Base-by-base conservation (phyloP, 1,139 yeast species). In the Blastobotrys malaysiensis region DNA sequence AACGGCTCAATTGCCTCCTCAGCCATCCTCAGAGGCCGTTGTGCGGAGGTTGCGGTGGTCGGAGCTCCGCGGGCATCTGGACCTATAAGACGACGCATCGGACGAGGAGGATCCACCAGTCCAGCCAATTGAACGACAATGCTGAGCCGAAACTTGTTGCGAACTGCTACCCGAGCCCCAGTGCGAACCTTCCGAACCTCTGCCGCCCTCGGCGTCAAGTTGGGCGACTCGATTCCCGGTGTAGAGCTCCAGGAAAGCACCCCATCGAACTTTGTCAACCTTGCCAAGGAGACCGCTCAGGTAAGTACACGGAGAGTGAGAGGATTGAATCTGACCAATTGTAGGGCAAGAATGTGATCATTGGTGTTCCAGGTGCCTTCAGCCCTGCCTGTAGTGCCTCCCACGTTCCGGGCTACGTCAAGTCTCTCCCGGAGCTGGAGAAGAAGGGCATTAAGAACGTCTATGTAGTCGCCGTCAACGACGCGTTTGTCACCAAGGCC, bases 291-390 rank as follows among this genome's bases (percentile, higher is more conserved):
- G 63, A 75, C 82, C 39, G 69, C 73, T 18, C 53, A 61, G 21
- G 69, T 64, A 58, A 55, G 61, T 54, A 19, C 24, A 24, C 9
- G 18, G 31, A 18, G 39, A 19, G 45, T 22, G n/a, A 16, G n/a
- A n/a, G 21, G 5, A 19, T 18, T n/a, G n/a, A n/a, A 31, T 16
- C 45, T 46, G 47, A 43, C 18, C 39, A 43, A 21, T 46, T 31
- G 14, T 59, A 64, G 64, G 83, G 84, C 47, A 84, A 82, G 67
- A 73, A 82, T 46, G 68, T 89, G 45, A 72, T 89, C 53, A 78
- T 89, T 50, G 96, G 95, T 52, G 88, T 89, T 46, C 97, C 97
- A 48, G 97, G 96, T 19, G 96, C 97, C 0, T 89, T 85, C 67
- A 85, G 95, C 2, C 91, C 95, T 48, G 95, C 89, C 1, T 89